These are phyloP conservation scores for Phytophthora agathidicida DNA, from an alignment of 352 stramenopile species.

Conservation along the genomic window DNA sequence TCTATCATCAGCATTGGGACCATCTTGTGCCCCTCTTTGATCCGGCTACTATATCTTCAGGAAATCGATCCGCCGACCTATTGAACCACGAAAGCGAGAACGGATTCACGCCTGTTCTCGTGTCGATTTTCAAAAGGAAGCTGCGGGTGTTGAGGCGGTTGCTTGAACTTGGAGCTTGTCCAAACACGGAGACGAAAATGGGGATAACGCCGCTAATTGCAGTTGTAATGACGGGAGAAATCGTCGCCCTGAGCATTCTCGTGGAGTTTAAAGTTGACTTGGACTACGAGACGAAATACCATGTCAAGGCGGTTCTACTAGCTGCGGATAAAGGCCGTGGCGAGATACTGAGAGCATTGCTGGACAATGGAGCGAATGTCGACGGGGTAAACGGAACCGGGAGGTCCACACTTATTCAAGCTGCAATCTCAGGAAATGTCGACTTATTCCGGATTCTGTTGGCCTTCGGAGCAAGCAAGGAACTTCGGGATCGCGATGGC, in stretches of 20 bases:
- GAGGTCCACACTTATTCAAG: slow-evolving; percentile 57
- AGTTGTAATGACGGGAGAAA: slow-evolving; percentile 47
- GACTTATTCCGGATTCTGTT: slow-evolving; percentile 46
- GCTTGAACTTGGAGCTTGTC: slow-evolving; percentile 52
- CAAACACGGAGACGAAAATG: slow-evolving; percentile 42
- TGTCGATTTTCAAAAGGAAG: slow-evolving; percentile 48
- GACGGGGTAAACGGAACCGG: slow-evolving; percentile 34
- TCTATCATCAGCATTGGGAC: slow-evolving; percentile 50
- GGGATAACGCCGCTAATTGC: slow-evolving; percentile 66
- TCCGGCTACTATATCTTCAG: slow-evolving; percentile 6
- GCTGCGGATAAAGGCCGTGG: slow-evolving; percentile 59
- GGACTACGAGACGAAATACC: slow-evolving; percentile 38
- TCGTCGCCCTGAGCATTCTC: slow-evolving; percentile 54
- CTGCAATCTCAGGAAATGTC: slow-evolving; percentile 45
- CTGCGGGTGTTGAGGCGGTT: slow-evolving; percentile 45
- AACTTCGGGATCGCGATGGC: slow-evolving; percentile 26
- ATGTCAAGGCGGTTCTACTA: slow-evolving; percentile 46
- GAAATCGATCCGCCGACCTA: slow-evolving; percentile 19
- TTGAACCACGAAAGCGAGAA: slow-evolving; percentile 65
- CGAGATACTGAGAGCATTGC: slow-evolving; percentile 41
- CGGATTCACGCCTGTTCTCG: slow-evolving; percentile 55
- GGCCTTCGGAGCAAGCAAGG: slow-evolving; percentile 44
- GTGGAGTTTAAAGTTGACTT: slow-evolving; percentile 50
- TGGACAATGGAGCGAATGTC: slow-evolving; percentile 43
- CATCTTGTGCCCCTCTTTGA: slow-evolving; percentile 50